phyloP scores from a whole-genome alignment of 495 filamentous ascomycete species.

The Aspergillus steynii region DNA sequence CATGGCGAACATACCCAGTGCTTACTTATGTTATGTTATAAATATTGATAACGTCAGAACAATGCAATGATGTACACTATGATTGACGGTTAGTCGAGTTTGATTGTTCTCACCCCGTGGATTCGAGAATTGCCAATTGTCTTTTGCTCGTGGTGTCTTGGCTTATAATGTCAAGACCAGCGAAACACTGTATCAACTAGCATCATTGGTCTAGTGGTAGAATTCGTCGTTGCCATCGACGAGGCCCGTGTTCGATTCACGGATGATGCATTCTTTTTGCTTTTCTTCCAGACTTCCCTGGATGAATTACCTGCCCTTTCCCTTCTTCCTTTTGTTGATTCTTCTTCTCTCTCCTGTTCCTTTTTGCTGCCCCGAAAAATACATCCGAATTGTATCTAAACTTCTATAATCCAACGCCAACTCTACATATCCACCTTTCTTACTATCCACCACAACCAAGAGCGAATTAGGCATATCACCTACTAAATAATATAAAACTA shows the following conservation, averaged over 20 bases:
- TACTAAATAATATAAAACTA: constrained; percentile 4
- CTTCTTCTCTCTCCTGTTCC: too few species aligned
- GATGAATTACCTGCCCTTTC: neutral
- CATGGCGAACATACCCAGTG: constrained; percentile 17
- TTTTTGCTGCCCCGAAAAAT: too few species aligned
- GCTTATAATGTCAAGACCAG: too few species aligned
- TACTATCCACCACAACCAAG: too few species aligned
- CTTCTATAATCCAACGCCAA: too few species aligned
- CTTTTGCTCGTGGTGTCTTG: too few species aligned
- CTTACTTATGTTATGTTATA: neutral
- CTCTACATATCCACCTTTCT: too few species aligned
- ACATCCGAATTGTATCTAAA: too few species aligned
- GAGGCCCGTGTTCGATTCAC: constrained; percentile 62
- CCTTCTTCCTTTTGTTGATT: too few species aligned
- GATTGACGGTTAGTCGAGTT: neutral
- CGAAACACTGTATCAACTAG: constrained; percentile 13
- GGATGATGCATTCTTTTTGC: constrained; percentile 47
- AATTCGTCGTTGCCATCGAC: constrained; percentile 62
- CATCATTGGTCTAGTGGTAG: constrained; percentile 62
- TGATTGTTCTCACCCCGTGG: too few species aligned
- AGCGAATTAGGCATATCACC: too few species aligned
- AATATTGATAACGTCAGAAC: constrained; percentile 1
- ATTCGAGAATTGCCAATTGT: too few species aligned
- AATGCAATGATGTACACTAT: constrained; percentile 5
- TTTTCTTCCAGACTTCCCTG: constrained; percentile 4